phyloP scores from a whole-genome alignment of 2,329 filamentous ascomycete species.

The Geoglossum cookeanum region DNA sequence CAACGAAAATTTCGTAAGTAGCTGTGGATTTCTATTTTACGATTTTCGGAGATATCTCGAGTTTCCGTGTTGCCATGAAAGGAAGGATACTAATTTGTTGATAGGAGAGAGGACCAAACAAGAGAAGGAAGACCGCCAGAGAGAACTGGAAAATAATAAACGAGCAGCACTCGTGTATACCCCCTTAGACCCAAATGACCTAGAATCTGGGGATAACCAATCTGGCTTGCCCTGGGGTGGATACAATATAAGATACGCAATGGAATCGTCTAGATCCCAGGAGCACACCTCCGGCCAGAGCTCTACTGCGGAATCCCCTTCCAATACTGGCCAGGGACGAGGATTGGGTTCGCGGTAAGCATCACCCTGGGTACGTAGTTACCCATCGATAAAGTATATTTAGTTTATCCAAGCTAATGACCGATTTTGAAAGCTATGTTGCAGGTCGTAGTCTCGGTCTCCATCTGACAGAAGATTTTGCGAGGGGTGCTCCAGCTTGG shows the following conservation, averaged over 20 bases:
- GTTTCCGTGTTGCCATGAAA: no score
- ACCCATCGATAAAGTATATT: background rate
- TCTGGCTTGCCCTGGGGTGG: constrained; percentile 57
- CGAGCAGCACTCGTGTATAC: constrained; percentile 46
- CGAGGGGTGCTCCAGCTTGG: constrained; percentile 3
- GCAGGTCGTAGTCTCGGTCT: background rate
- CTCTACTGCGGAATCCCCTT: constrained; percentile 10
- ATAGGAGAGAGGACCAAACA: constrained; percentile 51
- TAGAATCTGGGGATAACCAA: constrained; percentile 32
- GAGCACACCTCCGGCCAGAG: constrained; percentile 25
- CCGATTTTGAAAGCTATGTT: background rate
- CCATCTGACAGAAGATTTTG: constrained; percentile 2
- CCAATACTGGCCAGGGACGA: background rate
- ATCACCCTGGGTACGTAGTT: background rate
- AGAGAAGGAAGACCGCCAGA: constrained; percentile 44
- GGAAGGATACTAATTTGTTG: background rate
- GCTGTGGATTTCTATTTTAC: background rate
- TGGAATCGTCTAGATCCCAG: constrained; percentile 25
- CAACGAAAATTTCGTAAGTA: constrained; percentile 57
- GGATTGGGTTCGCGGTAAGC: constrained; percentile 2
- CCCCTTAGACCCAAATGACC: constrained; percentile 37
- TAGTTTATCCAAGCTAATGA: background rate
- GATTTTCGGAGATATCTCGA: background rate
- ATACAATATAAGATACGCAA: constrained; percentile 37
- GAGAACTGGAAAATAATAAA: constrained; percentile 42